Evolutionary conservation across 305 asterid genomes (phyloP), one percentile per base, ranked within the genome.

Genomic region (Ilex paraguariensis): DNA sequence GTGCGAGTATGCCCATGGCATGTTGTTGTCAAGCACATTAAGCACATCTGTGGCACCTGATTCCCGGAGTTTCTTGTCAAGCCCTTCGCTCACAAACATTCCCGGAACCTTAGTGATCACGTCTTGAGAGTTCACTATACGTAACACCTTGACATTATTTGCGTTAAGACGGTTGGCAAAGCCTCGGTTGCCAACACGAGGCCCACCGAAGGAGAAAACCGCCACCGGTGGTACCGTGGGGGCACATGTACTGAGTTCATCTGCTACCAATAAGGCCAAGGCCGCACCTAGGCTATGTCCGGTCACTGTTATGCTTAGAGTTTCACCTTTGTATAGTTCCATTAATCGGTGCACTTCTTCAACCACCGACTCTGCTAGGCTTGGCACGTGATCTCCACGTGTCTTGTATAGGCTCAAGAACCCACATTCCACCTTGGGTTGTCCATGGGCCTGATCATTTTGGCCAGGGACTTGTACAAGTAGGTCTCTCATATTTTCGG

Each of bases 251-350:
- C 95, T 88, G 3, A 89, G 67, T 17, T 83, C 95, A 36, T 89
- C 81, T 0, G 77, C 98, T 0, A 89, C 95, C 0, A 91, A 64
- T 4, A 91, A 66, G 28, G 98, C 88, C 4, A 88, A 69, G 31
- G 98, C 98, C 0, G 97, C 98, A 3, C 98, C 98, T 0, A 91
- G 85, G 65, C 98, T 91, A 48, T 91, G 98, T 0, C 98, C 98
- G 0, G 98, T 83, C 54, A 91, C 80, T 0, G 97, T 91, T 61
- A 91, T 85, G 83, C 97, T 87, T 9, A 91, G 46, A 7, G 83
- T 39, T 69, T 91, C 98, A 0, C 95, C 98, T 79, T 85, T 82
- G 74, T 91, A 91, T 40, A 83, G 77, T 31, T 89, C 91, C 6
- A 61, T 73, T 33, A 91, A 62, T 69, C 91, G 74, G 33, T 71